phyloP scores from a whole-genome alignment of 768 basidiomycete species.

The Candolleomyces eurysporus region DNA sequence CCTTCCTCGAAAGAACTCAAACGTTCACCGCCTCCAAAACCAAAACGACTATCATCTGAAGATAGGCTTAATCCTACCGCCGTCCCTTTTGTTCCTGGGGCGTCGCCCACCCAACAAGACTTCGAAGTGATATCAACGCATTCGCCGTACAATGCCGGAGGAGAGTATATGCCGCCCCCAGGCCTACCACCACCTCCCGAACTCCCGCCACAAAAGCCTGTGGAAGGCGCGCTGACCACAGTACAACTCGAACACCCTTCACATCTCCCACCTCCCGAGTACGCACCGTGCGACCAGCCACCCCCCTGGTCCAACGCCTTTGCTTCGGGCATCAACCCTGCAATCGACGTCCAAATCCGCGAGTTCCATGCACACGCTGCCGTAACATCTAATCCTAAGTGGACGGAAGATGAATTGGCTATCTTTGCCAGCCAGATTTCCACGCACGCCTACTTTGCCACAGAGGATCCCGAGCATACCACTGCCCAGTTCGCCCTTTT shows the following conservation, averaged over 20 bases:
- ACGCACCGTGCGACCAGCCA: neutral
- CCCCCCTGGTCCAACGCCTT: neutral
- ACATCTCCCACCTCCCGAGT: neutral
- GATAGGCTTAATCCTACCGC: neutral
- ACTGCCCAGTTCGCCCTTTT: neutral
- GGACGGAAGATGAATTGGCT: neutral
- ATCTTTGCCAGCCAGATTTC: slow-evolving; percentile 1
- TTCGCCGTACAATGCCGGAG: neutral
- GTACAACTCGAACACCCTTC: no score
- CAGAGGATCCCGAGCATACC: neutral
- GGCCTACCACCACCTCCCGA: neutral
- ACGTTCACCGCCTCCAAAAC: neutral
- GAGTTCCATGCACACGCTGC: neutral
- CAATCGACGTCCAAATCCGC: neutral
- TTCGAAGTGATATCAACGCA: neutral
- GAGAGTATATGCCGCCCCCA: neutral
- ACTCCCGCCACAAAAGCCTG: neutral
- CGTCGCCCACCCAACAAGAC: neutral
- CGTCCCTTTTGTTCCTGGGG: neutral
- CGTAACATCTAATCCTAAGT: neutral
- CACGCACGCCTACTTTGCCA: neutral
- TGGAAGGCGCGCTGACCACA: no score
- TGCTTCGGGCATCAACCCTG: neutral
- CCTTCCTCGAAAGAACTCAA: no score
- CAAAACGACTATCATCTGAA: neutral